These are phyloP conservation scores for Pyrenophora graminea DNA, from an alignment of 2,329 filamentous ascomycete genomes.

Conservation along the genomic window DNA sequence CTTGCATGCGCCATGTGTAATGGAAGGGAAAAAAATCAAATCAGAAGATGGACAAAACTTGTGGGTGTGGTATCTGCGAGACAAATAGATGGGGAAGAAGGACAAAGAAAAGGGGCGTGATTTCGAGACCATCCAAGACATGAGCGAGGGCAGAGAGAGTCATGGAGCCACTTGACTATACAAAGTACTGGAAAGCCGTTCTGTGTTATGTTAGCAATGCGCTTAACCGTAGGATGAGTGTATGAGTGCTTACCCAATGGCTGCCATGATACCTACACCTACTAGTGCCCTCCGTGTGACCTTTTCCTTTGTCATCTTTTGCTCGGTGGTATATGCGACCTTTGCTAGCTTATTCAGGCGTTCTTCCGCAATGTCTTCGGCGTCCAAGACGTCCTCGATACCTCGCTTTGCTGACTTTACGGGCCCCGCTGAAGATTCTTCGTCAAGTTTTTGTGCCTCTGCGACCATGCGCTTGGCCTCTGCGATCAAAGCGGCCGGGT, in stretches of 20 bases:
- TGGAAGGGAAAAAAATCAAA: constrained; percentile 1
- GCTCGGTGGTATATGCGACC: constrained; percentile 61
- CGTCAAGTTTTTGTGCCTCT: constrained; percentile 62
- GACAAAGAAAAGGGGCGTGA: neutral
- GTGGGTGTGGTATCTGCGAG: constrained; percentile 21
- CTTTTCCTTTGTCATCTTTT: constrained; percentile 80
- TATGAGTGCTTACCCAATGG: constrained; percentile 75
- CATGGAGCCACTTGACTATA: constrained; percentile 6
- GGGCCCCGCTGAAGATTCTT: constrained; percentile 25
- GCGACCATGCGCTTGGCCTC: constrained; percentile 88
- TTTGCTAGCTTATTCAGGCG: constrained; percentile 73
- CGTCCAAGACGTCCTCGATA: constrained; percentile 64
- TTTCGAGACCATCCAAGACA: constrained; percentile 15
- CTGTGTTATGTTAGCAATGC: constrained; percentile 26
- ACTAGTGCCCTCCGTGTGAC: constrained; percentile 84
- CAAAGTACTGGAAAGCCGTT: constrained; percentile 38
- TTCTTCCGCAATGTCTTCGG: constrained; percentile 53
- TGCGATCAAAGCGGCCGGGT: constrained; percentile 80
- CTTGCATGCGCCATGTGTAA: constrained; percentile 15
- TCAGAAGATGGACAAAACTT: constrained; percentile 1
- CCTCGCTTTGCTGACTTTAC: constrained; percentile 44
- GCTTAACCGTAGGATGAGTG: neutral
- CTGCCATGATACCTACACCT: constrained; percentile 83
- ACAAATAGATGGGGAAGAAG: constrained; percentile 11
- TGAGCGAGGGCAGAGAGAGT: constrained; percentile 10